A percentile compares a stretch with the other conserved stretches of the same genome.
phyloP scores from a whole-genome alignment of 2,329 filamentous ascomycete species.

The Aspergillus sp. region DNA sequence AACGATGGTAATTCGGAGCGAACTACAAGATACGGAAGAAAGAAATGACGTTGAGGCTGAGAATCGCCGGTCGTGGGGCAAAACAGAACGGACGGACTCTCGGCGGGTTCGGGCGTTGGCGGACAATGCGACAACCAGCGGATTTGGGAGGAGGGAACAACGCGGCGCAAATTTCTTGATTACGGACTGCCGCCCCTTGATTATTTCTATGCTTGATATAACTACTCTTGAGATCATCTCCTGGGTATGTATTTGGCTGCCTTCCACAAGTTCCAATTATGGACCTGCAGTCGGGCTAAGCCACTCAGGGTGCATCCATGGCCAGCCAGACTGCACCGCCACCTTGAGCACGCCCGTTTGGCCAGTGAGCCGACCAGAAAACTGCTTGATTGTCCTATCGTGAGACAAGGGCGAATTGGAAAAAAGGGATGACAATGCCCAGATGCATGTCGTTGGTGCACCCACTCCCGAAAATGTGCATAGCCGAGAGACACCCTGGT shows the following conservation, averaged over 20 bases:
- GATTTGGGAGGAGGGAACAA: not conserved
- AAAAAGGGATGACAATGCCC: not conserved
- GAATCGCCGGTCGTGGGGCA: slow-evolving; percentile 15
- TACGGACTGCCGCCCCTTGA: not conserved
- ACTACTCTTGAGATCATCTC: not conserved
- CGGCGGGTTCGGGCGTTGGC: slow-evolving; percentile 7
- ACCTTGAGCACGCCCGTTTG: slow-evolving; percentile 4
- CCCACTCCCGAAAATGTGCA: slow-evolving; percentile 5
- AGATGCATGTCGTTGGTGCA: slow-evolving; percentile 7
- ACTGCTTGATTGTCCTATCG: not conserved
- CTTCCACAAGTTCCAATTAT: slow-evolving; percentile 4
- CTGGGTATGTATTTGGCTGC: slow-evolving; percentile 1
- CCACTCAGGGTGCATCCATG: slow-evolving; percentile 9
- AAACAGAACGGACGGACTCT: not conserved
- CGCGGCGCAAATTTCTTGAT: not conserved
- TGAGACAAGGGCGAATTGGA: slow-evolving; percentile 4
- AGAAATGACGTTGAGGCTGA: slow-evolving; percentile 9
- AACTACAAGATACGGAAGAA: slow-evolving; percentile 6
- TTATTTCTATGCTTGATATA: not conserved
- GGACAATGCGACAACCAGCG: not conserved
- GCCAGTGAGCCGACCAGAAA: not conserved
- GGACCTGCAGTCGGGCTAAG: slow-evolving; percentile 12
- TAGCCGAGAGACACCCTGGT: slow-evolving; percentile 1
- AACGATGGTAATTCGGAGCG: slow-evolving; percentile 2
- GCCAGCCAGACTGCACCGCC: slow-evolving; percentile 16